Evolutionary conservation across 305 asterid species (phyloP).

Genomic region (Fraxinus ornus): DNA sequence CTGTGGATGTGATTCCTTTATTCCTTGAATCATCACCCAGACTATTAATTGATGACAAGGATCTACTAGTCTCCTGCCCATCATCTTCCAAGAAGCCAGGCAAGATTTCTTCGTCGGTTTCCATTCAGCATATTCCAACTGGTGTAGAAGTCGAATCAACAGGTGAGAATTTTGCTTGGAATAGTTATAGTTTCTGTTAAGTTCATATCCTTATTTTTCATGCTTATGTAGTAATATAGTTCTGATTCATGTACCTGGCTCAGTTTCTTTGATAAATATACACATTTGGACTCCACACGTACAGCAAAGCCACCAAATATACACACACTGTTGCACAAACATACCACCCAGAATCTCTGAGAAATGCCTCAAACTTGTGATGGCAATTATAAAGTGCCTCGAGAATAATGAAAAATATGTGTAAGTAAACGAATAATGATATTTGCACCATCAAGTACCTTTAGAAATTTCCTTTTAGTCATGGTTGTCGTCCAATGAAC

Average conservation of each 20-base stretch:
- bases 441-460: not conserved
- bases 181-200: not conserved
- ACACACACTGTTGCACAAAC: not conserved
- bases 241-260: not conserved
- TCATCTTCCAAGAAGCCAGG: slow-evolving; percentile 22
- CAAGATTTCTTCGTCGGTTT: slow-evolving; percentile 41
- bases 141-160: slow-evolving; percentile 64
- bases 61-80: slow-evolving; percentile 43
- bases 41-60: slow-evolving; percentile 45
- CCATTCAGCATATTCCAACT: slow-evolving; percentile 60
- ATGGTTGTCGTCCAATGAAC: not conserved
- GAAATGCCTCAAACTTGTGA: not conserved
- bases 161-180: slow-evolving; percentile 33
- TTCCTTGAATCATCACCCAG: slow-evolving; percentile 66
- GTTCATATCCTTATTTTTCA: not conserved
- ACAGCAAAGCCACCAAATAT: not conserved
- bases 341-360: not conserved
- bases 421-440: not conserved
- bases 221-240: not conserved
- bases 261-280: not conserved
- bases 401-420: not conserved
- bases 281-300: not conserved
- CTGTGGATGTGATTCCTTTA: slow-evolving; percentile 73
- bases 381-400: not conserved
- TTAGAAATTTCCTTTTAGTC: not conserved